A percentile compares a stretch with the other conserved stretches of the same genome.
Conservation (phyloP, 805 yeast species). For the Nakazawaea wyomingensis region DNA sequence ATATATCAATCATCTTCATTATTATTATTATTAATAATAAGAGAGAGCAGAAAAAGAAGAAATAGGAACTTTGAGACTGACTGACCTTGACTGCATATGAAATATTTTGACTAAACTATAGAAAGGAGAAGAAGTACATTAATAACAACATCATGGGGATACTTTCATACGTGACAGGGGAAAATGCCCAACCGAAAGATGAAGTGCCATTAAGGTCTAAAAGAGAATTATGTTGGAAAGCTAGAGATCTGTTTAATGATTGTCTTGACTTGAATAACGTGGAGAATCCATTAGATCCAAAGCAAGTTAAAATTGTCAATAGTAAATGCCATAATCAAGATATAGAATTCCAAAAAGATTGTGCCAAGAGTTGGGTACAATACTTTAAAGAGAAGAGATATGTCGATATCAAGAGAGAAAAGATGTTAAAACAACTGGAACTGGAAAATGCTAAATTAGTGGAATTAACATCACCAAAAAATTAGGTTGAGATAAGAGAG, state of each 20-base stretch:
- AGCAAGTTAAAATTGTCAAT: conserved; percentile 40
- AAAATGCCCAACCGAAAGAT: conserved; percentile 37
- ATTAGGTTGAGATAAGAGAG: background rate
- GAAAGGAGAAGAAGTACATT: no score
- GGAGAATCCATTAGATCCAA: conserved; percentile 62
- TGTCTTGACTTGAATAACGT: conserved; percentile 70
- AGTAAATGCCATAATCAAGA: conserved; percentile 53
- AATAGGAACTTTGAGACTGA: no score
- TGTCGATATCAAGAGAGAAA: conserved; percentile 64
- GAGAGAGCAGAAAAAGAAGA: no score
- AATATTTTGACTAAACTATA: no score
- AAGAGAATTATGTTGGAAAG: conserved; percentile 83
- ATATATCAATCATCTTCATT: no score
- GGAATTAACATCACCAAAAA: background rate
- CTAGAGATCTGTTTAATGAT: conserved; percentile 70
- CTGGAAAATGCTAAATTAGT: conserved; percentile 49
- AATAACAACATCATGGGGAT: conserved; percentile 3
- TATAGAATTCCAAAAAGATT: conserved; percentile 59
- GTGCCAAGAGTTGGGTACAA: conserved; percentile 83
- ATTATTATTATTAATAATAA: no score
- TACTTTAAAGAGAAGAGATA: conserved; percentile 89
- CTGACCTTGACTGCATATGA: no score
- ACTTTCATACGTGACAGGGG: conserved; percentile 16
- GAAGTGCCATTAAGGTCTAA: conserved; percentile 52
- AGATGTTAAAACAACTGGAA: conserved; percentile 65